Base-by-base conservation (phyloP, 495 filamentous ascomycete genomes). In the Lepraria neglecta region DNA sequence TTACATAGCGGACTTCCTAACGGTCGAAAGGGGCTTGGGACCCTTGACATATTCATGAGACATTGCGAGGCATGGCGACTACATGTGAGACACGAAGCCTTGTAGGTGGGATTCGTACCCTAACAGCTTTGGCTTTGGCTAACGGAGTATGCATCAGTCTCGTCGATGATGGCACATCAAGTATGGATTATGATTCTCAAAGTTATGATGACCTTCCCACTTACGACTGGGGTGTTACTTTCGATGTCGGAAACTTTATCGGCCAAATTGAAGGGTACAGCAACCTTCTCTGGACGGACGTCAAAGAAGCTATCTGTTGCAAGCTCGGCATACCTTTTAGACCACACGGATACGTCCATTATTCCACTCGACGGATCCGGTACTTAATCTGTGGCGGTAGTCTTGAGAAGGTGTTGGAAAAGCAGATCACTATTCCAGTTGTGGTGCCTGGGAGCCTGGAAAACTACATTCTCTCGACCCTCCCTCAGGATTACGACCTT, bases 11-110 rank as follows among this genome's bases (percentile, higher is more conserved):
- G 58, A 56, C 10, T 66, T 15, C 67, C 69, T 15, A 43, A 64
- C 21, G 67, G 71, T 11, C 65, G 62, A 51, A 35, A 51, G 10
- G 67, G 68, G 14, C 60, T 74, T 28, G 60, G 58, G 12, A 64
- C 51, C 42, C 71, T 74, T 19, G 72, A 74, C 43, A 28, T 66
- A 17, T 71, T 74, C 38, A 71, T 73, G 55, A 68, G 72, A 43
- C 62, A 68, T 45, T 70, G 67, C 12, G 73, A 71, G 24, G 71
- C 70, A 7, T 74, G 71, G 68, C 65, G 60, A 44, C 43, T 74
- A 12, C 64, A 74, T 53, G 60, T 58, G 9, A 21, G 47, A n/a
- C 66, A 66, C 0, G 51, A 58, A 28, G 53, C 64, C 12, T 61
- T 1, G 63, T 64, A 12, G 35, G 35, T 38, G 35, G 0, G 12